Evolutionary conservation across 2,329 filamentous ascomycete genomes (phyloP).

Genomic region (Pestalotiopsis fici): DNA sequence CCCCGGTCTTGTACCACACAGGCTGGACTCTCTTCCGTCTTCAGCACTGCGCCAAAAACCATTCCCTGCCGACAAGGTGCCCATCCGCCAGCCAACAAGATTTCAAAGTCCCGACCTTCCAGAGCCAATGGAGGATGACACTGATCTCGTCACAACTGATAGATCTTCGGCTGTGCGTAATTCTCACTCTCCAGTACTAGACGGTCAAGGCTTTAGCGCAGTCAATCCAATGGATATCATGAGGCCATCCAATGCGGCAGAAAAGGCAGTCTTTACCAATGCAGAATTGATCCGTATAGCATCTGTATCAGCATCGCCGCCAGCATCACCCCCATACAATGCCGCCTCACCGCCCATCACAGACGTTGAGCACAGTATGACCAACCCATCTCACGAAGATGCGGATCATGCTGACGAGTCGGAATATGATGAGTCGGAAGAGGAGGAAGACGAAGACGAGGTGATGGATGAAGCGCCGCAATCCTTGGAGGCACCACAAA

Average conservation of each 20-base stretch:
- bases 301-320: slow-evolving; percentile 25
- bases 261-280: slow-evolving; percentile 31
- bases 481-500: neutral
- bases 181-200: slow-evolving; percentile 29
- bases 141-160: slow-evolving; percentile 17
- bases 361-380: neutral
- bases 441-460: neutral
- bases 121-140: slow-evolving; percentile 31
- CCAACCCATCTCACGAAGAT: neutral
- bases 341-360: slow-evolving; percentile 22
- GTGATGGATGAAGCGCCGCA: neutral
- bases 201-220: slow-evolving; percentile 22
- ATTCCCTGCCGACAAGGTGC: slow-evolving; percentile 19
- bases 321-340: slow-evolving; percentile 25
- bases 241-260: slow-evolving; percentile 29
- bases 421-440: neutral
- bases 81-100: slow-evolving; percentile 13
- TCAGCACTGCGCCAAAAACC: slow-evolving; percentile 11
- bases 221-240: slow-evolving; percentile 33
- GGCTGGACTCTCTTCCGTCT: slow-evolving; percentile 13
- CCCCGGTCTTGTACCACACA: neutral
- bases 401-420: neutral
- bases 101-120: slow-evolving; percentile 35
- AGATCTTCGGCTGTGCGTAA: slow-evolving; percentile 22
- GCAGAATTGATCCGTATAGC: slow-evolving; percentile 25